These are phyloP conservation scores for Phalaenopsis hybrid DNA, from an alignment of 116 monocot species.

Conservation along the genomic window DNA sequence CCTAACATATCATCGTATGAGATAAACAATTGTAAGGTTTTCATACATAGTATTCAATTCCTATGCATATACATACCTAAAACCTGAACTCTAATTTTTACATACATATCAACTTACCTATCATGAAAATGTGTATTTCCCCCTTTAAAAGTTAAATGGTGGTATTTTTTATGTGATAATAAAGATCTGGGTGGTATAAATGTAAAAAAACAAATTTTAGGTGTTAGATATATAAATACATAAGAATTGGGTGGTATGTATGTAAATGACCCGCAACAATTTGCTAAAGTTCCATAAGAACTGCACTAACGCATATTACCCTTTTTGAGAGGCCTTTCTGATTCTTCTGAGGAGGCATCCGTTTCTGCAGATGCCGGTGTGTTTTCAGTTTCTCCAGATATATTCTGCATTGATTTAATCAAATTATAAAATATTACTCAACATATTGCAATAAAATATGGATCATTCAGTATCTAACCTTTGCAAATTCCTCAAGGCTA, in stretches of 20 bases:
- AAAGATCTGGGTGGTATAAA: too few relatives aligned
- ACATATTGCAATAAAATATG: background rate
- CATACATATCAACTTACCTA: too few relatives aligned
- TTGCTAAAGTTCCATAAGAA: background rate
- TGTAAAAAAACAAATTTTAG: too few relatives aligned
- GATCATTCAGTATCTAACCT: constrained; percentile 23
- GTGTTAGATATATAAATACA: too few relatives aligned
- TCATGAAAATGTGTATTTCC: too few relatives aligned
- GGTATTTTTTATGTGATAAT: too few relatives aligned
- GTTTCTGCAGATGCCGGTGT: constrained; percentile 25
- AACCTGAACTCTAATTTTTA: too few relatives aligned
- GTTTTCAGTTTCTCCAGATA: constrained; percentile 45
- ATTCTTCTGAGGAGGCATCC: constrained; percentile 28
- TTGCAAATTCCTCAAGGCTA: constrained; percentile 63
- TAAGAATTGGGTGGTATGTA: too few relatives aligned
- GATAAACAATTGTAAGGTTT: background rate
- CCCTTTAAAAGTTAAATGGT: too few relatives aligned
- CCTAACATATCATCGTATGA: background rate
- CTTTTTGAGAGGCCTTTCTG: constrained; percentile 47
- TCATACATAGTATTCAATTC: too few relatives aligned
- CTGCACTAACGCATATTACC: constrained; percentile 30
- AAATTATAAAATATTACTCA: constrained; percentile 2
- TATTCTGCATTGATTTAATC: constrained; percentile 37
- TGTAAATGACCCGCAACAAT: background rate
- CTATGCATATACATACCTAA: too few relatives aligned